phyloP scores from a whole-genome alignment of 208 protist species.

The Trypanosoma theileri region DNA sequence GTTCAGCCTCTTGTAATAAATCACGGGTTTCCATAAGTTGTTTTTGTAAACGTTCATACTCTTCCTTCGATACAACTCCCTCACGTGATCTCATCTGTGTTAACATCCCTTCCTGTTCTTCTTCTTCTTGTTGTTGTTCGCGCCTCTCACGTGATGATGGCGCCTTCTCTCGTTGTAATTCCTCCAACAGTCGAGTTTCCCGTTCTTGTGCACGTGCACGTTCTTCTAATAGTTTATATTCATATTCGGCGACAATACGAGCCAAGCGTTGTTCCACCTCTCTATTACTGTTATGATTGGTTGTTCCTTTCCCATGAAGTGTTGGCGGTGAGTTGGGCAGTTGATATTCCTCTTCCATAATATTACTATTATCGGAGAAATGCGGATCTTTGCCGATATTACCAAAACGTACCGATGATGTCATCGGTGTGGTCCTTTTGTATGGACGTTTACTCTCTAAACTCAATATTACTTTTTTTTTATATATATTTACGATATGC shows the following conservation, averaged over 20 bases:
- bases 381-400: too few species aligned
- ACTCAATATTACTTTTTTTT: too few species aligned
- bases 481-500: too few species aligned
- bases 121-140: not conserved
- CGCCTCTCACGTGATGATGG: not conserved
- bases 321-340: too few species aligned
- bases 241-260: conserved; percentile 24
- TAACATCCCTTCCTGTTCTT: not conserved
- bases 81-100: not conserved
- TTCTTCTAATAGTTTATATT: conserved; percentile 33
- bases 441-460: too few species aligned
- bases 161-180: conserved; percentile 15
- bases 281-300: not conserved
- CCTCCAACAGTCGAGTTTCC: conserved; percentile 22
- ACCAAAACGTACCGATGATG: too few species aligned
- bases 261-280: conserved; percentile 29
- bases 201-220: conserved; percentile 29
- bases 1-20: conserved; percentile 29
- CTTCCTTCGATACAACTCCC: conserved; percentile 8
- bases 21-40: conserved; percentile 34
- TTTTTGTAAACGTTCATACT: conserved; percentile 25
- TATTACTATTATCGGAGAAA: too few species aligned
- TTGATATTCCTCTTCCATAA: too few species aligned
- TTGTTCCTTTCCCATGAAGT: too few species aligned
- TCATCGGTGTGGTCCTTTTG: too few species aligned